Percentiles rank a stretch among this genome's conserved stretches.
phyloP scores from a whole-genome alignment of 2,329 filamentous ascomycete genomes.

The Diaporthe vexans region DNA sequence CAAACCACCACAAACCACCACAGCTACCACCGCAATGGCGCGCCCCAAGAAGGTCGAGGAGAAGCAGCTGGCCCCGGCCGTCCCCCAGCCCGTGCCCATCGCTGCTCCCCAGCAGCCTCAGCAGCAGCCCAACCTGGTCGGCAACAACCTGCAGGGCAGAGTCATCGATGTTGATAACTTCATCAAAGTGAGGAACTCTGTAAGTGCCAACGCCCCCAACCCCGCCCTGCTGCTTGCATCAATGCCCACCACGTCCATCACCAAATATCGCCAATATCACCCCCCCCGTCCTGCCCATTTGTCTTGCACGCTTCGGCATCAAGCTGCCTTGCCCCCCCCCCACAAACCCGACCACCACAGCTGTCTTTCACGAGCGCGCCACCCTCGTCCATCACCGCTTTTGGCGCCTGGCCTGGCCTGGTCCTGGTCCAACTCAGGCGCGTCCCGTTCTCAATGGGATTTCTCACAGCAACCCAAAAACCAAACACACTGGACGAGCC shows the following conservation, averaged over 20 bases:
- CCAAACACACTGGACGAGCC: background rate
- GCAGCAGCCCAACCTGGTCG: constrained; percentile 26
- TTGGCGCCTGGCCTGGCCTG: background rate
- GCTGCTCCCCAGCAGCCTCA: constrained; percentile 33
- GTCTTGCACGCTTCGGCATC: background rate
- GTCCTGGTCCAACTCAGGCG: background rate
- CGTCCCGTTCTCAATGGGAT: background rate
- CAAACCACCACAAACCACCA: constrained; percentile 13
- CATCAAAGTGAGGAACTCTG: constrained; percentile 83
- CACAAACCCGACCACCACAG: background rate
- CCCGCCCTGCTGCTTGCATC: background rate
- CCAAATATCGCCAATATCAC: background rate
- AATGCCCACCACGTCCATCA: background rate
- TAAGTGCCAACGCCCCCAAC: constrained; percentile 64
- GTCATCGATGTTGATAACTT: constrained; percentile 81
- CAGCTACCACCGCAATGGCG: constrained; percentile 50
- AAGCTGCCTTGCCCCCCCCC: background rate
- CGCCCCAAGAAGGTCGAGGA: constrained; percentile 56
- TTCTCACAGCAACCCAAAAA: background rate
- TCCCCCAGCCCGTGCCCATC: constrained; percentile 35
- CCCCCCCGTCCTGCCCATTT: background rate
- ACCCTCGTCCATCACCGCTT: background rate
- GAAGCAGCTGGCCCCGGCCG: constrained; percentile 40
- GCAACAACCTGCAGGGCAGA: constrained; percentile 47
- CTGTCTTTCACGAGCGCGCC: background rate